These are phyloP conservation scores for Aegilops bicornis DNA, from an alignment of 176 grass and related monocot species.

Conservation along the genomic window DNA sequence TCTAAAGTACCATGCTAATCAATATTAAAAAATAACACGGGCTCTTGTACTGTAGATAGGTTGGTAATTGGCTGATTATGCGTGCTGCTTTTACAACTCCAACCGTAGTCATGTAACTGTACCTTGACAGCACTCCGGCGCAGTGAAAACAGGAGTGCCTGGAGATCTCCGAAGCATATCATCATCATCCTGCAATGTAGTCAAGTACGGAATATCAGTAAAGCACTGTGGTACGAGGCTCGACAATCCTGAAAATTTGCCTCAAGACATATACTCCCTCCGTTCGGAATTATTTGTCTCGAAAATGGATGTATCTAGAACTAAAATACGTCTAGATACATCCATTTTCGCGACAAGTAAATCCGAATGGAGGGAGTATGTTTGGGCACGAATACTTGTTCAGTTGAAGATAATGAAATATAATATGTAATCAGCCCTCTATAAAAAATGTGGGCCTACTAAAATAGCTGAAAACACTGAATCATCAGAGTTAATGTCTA, in stretches of 20 bases:
- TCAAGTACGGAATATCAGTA: not conserved
- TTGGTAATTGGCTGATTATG: slow-evolving; percentile 4
- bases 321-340: too few relatives aligned
- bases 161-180: slow-evolving; percentile 83
- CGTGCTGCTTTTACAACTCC: not conserved
- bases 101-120: not conserved
- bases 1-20: not conserved
- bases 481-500: slow-evolving; percentile 9
- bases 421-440: not conserved
- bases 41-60: not conserved
- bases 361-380: not conserved
- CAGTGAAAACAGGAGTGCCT: slow-evolving; percentile 89
- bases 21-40: not conserved
- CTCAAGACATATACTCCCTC: not conserved
- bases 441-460: not conserved
- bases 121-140: slow-evolving; percentile 95
- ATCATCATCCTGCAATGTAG: slow-evolving; percentile 72
- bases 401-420: not conserved
- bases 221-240: not conserved
- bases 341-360: too few relatives aligned
- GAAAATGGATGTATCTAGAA: too few relatives aligned
- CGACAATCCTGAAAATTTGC: not conserved
- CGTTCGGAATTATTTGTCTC: too few relatives aligned
- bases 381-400: not conserved
- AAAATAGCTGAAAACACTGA: not conserved